phyloP scores from a whole-genome alignment of 192 early-diverging fungal genomes.

The Chytriomyces sp. region DNA sequence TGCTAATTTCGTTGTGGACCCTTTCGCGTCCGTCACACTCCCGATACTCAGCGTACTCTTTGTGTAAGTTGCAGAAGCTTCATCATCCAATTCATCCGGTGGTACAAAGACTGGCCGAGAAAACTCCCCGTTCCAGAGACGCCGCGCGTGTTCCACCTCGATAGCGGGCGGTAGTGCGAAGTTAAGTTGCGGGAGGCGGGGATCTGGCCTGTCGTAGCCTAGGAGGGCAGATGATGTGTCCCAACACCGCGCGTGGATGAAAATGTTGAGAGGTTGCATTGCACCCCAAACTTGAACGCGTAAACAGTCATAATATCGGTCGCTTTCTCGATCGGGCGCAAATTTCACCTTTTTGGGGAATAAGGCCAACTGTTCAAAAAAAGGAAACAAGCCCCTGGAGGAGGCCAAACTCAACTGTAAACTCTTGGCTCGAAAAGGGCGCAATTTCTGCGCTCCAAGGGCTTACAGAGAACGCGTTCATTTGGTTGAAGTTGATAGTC shows the following conservation, averaged over 20 bases:
- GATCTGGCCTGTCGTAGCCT: conserved; percentile 46
- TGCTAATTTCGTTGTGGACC: background rate
- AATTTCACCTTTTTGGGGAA: conserved; percentile 36
- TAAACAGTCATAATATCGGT: conserved; percentile 36
- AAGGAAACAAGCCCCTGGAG: too few species aligned
- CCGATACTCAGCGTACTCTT: background rate
- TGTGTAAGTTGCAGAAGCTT: background rate
- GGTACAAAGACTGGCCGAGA: background rate
- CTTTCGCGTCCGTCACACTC: background rate
- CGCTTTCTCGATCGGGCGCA: conserved; percentile 38
- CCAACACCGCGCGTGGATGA: conserved; percentile 50
- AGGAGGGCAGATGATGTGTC: conserved; percentile 38
- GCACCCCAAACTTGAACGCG: conserved; percentile 21
- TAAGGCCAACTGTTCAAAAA: too few species aligned
- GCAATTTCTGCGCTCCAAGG: conserved; percentile 20
- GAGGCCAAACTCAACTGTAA: conserved; percentile 27
- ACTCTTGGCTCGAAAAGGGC: conserved; percentile 28
- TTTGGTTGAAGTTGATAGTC: conserved; percentile 18
- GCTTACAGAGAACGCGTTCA: conserved; percentile 34
- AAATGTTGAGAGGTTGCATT: background rate
- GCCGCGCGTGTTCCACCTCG: conserved; percentile 30
- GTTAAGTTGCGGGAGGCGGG: background rate
- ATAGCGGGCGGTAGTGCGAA: background rate
- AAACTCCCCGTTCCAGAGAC: conserved; percentile 12
- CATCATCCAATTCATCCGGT: background rate